These are phyloP conservation scores for Lippia alba DNA, from an alignment of 305 asterid genomes.

Conservation along the genomic window DNA sequence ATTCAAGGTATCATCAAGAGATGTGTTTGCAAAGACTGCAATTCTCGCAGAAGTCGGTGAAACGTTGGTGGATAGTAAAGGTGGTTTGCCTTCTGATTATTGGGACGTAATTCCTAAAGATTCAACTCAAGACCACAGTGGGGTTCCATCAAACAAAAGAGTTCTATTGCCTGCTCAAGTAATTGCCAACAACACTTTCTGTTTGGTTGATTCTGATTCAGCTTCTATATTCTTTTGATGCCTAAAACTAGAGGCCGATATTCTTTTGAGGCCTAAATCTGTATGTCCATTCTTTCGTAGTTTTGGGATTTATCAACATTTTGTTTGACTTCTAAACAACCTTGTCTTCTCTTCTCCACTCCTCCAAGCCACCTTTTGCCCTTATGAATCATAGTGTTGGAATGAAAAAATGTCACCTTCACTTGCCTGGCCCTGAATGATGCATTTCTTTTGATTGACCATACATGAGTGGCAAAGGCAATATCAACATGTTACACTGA, in stretches of 20 bases:
- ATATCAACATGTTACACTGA: too few relatives aligned
- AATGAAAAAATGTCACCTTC: too few relatives aligned
- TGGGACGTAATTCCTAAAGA: constrained; percentile 87
- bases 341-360: too few relatives aligned
- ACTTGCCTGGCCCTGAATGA: too few relatives aligned
- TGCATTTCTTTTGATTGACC: too few relatives aligned
- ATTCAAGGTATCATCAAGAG: constrained; percentile 79
- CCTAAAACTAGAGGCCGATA: constrained; percentile 4
- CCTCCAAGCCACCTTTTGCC: too few relatives aligned
- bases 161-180: constrained; percentile 86
- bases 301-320: constrained; percentile 22
- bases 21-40: constrained; percentile 71
- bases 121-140: constrained; percentile 45
- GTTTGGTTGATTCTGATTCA: constrained; percentile 25
- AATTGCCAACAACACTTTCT: constrained; percentile 32
- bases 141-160: constrained; percentile 49
- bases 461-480: too few relatives aligned
- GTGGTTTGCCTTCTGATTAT: constrained; percentile 68
- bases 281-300: not conserved
- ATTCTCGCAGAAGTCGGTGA: constrained; percentile 73
- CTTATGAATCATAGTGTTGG: too few relatives aligned
- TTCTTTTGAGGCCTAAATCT: constrained; percentile 1
- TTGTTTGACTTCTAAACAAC: not conserved
- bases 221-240: constrained; percentile 22
- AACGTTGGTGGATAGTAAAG: constrained; percentile 31